These are phyloP conservation scores for Nigrospora sphaerica DNA, from an alignment of 2,329 filamentous ascomycete species.

Conservation along the genomic window DNA sequence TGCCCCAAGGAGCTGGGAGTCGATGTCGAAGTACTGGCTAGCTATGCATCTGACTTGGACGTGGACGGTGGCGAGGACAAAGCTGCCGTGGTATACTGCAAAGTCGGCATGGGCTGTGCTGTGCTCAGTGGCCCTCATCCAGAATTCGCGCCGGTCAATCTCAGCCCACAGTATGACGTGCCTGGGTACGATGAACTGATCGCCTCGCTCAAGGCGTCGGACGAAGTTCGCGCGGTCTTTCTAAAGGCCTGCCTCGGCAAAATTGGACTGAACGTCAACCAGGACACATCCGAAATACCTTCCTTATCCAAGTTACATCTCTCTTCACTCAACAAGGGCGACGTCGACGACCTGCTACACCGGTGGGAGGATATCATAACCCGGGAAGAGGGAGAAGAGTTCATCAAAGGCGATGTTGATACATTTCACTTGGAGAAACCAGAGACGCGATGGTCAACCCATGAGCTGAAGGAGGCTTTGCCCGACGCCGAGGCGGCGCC, in stretches of 20 bases:
- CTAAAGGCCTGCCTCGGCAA: conserved; percentile 73
- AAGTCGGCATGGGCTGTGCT: conserved; percentile 71
- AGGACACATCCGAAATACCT: conserved; percentile 62
- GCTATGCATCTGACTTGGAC: conserved; percentile 65
- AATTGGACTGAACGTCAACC: conserved; percentile 71
- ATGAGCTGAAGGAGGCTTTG: conserved; percentile 47
- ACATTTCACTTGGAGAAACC: conserved; percentile 71
- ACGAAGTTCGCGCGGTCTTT: conserved; percentile 65
- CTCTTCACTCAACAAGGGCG: conserved; percentile 58
- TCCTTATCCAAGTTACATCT: conserved; percentile 79
- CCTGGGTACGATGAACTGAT: conserved; percentile 67
- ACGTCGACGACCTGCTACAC: conserved; percentile 61
- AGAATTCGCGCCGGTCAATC: conserved; percentile 81
- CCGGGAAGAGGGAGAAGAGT: conserved; percentile 58
- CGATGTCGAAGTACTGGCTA: conserved; percentile 76
- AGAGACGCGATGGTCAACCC: conserved; percentile 51
- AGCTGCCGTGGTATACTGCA: conserved; percentile 78
- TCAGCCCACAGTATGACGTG: conserved; percentile 59
- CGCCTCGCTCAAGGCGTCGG: conserved; percentile 58
- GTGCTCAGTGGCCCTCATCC: conserved; percentile 86
- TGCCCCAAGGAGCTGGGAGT: conserved; percentile 49
- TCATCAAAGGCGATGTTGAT: conserved; percentile 75
- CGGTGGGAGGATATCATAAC: conserved; percentile 62
- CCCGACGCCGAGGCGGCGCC: conserved; percentile 14
- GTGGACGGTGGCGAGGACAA: conserved; percentile 68